Evolutionary conservation across 305 asterid species (phyloP), one percentile per base, ranked within the genome.

Genomic region (Solanum hybrid): DNA sequence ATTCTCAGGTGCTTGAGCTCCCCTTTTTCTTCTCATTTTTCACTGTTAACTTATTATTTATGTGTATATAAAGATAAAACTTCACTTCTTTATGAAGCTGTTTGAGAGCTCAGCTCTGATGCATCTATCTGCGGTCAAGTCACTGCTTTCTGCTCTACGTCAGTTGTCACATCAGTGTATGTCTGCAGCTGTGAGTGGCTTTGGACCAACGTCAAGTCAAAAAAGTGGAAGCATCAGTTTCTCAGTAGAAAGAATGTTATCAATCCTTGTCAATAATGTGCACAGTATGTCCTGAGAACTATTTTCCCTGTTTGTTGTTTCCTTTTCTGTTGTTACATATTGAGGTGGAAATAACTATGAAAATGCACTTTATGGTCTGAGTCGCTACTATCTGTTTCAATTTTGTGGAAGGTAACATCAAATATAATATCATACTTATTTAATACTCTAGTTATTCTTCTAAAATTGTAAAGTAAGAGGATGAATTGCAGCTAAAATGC

Each of bases 31-130:
- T 86, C 90, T 73, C 89, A 69, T 42, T 72, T 45, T 85, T 86
- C 29, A 85, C 86, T 24, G 9, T 80, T 89, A 64, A 19, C 89
- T 27, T 84, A 8, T 64, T 22, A 66, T 71, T 82, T 64, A 31
- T 51, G 60, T 78, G 6, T 60, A 40, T 24, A 36, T 71, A 76
- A 78, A 2, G 51, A 26, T 36, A 75, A 75, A 36, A 19, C 31
- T 32, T 69, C 19, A 42, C 24, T 84, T 76, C 56, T 64, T 22
- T 87, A 56, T 90, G 87, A 29, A 97, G 99, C 97, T 97, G 89
- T 97, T 97, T 90, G 98, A 97, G 96, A 96, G 99, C 97, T 96
- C 99, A 78, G 97, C 95, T 22, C 88, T 94, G 93, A 97, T 97
- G 99, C 97, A 95, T 90, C 93, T 96, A 75, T 92, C 99, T 35